Evolutionary conservation across 2,329 filamentous ascomycete genomes (phyloP).

Genomic region (Didymella keratinophila): DNA sequence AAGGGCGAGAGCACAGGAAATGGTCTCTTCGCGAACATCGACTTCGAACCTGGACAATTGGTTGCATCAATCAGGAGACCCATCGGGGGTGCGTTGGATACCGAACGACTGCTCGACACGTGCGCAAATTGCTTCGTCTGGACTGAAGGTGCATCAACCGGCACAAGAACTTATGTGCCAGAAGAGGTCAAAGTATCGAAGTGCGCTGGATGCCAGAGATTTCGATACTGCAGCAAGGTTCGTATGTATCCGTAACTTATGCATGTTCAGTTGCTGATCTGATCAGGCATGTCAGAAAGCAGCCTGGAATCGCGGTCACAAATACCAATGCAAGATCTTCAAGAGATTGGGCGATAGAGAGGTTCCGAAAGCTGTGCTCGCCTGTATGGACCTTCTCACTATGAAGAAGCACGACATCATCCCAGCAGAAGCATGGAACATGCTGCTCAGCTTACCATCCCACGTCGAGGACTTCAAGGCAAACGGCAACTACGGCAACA

Average conservation of each 20-base stretch:
- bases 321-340: slow-evolving; percentile 65
- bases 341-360: slow-evolving; percentile 51
- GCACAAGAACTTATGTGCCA: slow-evolving; percentile 44
- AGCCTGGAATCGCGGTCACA: slow-evolving; percentile 67
- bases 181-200: slow-evolving; percentile 55
- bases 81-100: slow-evolving; percentile 63
- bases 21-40: slow-evolving; percentile 62
- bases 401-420: slow-evolving; percentile 52
- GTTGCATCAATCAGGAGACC: slow-evolving; percentile 61
- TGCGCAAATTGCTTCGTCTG: slow-evolving; percentile 66
- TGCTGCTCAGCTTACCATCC: slow-evolving; percentile 56
- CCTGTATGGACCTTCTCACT: slow-evolving; percentile 62
- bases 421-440: slow-evolving; percentile 52
- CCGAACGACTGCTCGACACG: slow-evolving; percentile 59
- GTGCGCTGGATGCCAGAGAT: slow-evolving; percentile 65
- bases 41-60: slow-evolving; percentile 58
- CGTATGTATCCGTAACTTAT: slow-evolving; percentile 11
- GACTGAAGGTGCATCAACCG: slow-evolving; percentile 43
- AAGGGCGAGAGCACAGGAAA: slow-evolving; percentile 52
- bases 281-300: slow-evolving; percentile 64
- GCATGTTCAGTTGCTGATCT: slow-evolving; percentile 10
- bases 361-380: slow-evolving; percentile 64
- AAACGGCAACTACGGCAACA: slow-evolving; percentile 54
- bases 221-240: slow-evolving; percentile 69
- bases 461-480: slow-evolving; percentile 59